These are phyloP conservation scores for Vitis hybrid DNA, from an alignment of 177 flowering plant species.

Conservation along the genomic window DNA sequence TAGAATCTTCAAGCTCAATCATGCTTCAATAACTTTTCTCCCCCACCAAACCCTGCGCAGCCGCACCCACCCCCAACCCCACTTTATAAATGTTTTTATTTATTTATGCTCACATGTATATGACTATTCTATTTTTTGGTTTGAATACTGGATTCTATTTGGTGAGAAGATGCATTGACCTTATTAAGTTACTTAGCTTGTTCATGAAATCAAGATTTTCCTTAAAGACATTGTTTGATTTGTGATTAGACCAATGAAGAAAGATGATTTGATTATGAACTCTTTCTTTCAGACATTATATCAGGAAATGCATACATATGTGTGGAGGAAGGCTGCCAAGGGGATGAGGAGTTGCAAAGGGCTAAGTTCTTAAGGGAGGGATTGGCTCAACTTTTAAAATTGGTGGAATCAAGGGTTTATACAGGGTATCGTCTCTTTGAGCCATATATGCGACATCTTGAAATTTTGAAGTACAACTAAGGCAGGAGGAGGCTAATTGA, in stretches of 20 bases:
- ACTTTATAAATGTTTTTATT: no score
- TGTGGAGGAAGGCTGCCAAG: constrained; percentile 13
- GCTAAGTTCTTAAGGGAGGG: constrained; percentile 46
- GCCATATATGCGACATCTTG: background rate
- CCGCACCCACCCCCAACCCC: no score
- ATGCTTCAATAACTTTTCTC: no score
- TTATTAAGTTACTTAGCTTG: no score
- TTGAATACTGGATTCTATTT: no score
- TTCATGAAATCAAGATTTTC: no score
- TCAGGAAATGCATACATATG: constrained; percentile 24
- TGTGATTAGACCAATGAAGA: no score
- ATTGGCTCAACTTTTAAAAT: constrained; percentile 44
- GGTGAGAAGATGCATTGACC: no score
- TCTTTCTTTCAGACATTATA: constrained; percentile 42
- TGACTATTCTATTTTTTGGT: no score
- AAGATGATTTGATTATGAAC: background rate
- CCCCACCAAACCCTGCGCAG: no score
- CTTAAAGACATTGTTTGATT: background rate
- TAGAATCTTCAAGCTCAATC: no score
- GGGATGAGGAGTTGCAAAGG: constrained; percentile 25
- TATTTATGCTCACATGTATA: no score
- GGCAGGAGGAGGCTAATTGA: background rate
- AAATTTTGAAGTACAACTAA: background rate
- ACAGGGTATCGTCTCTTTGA: constrained; percentile 35
- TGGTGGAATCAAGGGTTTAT: constrained; percentile 39